Evolutionary conservation across 2,329 filamentous ascomycete genomes (phyloP).

Genomic region (Colletotrichum sp.): DNA sequence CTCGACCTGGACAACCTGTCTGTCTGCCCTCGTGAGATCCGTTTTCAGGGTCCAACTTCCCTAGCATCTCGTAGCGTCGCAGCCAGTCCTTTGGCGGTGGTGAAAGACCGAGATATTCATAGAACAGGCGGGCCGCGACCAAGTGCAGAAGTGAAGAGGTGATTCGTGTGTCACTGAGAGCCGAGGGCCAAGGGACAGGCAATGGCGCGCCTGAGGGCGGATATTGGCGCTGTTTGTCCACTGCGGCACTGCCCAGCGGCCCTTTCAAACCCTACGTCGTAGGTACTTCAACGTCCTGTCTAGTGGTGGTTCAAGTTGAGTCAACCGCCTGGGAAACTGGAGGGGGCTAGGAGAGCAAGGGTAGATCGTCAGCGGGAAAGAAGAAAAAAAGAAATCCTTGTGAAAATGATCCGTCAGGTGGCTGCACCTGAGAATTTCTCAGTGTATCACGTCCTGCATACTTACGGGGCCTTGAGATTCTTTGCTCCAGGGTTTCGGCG

Average conservation of each 20-base stretch:
- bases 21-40: slow-evolving; percentile 3
- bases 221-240: neutral
- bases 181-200: neutral
- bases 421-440: slow-evolving; percentile 16
- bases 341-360: neutral
- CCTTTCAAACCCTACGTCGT: neutral
- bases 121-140: slow-evolving; percentile 1
- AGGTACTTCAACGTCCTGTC: neutral
- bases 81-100: neutral
- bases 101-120: slow-evolving; percentile 18
- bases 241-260: neutral
- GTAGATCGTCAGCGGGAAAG: neutral
- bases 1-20: neutral
- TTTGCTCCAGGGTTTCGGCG: slow-evolving; percentile 5
- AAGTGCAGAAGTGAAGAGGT: neutral
- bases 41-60: slow-evolving; percentile 12
- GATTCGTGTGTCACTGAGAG: neutral
- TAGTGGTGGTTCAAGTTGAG: neutral
- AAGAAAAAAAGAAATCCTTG: neutral
- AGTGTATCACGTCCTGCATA: slow-evolving; percentile 18
- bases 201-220: neutral
- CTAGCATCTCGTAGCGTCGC: slow-evolving; percentile 1
- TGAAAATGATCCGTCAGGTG: slow-evolving; percentile 4
- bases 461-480: slow-evolving; percentile 12
- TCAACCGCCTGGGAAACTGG: neutral